Conservation (phyloP, 495 filamentous ascomycete species). For the Podospora tetraspora region DNA sequence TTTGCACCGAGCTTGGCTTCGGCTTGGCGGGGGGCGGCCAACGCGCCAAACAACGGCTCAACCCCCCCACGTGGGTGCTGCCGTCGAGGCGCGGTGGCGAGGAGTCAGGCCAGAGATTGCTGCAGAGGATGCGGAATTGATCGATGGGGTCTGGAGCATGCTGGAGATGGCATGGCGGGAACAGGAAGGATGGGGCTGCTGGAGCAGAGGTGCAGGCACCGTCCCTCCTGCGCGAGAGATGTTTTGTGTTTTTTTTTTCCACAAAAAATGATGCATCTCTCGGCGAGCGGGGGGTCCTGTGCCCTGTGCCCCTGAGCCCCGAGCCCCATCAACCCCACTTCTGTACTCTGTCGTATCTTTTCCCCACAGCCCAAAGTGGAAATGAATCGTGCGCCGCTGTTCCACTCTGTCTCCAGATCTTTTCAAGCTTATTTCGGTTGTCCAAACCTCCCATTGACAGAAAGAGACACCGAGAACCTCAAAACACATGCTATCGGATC, state of each 20-base stretch:
- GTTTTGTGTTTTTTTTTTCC: background rate
- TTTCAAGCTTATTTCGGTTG: background rate
- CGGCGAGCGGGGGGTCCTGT: background rate
- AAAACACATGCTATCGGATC: too few species aligned
- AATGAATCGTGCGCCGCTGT: background rate
- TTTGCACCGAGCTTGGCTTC: background rate
- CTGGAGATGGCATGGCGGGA: too few species aligned
- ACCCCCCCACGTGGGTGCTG: background rate
- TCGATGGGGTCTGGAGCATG: background rate
- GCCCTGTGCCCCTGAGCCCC: too few species aligned
- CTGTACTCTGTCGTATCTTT: too few species aligned
- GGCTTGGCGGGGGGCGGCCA: background rate
- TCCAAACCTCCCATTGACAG: background rate
- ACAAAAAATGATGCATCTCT: background rate
- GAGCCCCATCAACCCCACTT: background rate
- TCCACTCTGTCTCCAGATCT: background rate
- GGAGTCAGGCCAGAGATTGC: background rate
- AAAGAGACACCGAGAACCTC: background rate
- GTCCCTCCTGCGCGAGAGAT: too few species aligned
- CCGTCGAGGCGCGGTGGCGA: background rate
- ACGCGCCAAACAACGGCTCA: background rate
- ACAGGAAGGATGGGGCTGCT: too few species aligned
- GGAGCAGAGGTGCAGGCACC: too few species aligned
- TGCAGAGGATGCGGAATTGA: background rate
- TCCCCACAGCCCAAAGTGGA: background rate